Base-by-base conservation (phyloP, 345 rosid genomes). In the Citrus reticulata region DNA sequence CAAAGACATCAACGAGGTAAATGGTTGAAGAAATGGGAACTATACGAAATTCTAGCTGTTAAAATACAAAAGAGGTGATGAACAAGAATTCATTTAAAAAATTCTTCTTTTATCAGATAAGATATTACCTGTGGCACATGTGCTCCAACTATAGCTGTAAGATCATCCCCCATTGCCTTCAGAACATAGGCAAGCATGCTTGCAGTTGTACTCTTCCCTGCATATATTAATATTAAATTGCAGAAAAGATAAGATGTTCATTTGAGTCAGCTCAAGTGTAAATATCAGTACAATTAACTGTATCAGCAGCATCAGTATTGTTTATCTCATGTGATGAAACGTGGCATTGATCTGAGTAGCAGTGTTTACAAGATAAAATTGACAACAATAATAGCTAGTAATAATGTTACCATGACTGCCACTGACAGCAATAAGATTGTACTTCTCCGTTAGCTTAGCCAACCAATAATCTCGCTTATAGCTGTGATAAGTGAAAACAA, bases 141-240 rank as follows among this genome's bases (percentile, higher is more conserved):
- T 7, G 86, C 84, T 73, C 88, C 88, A 55, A 85, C 55, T 57
- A 83, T 65, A 76, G 84, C 88, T 24, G 75, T 78, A n/a, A 83
- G 76, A 76, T 83, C 81, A 78, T 83, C 79, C 63, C 83, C 83
- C 72, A 83, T 78, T 76, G 77, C 77, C 64, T 83, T 78, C 75
- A 83, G 74, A 77, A 78, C 84, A 83, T 83, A 85, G 54, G 84
- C 84, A 68, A 83, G 84, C 83, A 80, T 81, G 79, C 79, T 70
- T 70, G 83, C 68, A 1, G 86, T 81, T 40, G 84, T 85, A 76
- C 84, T 85, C 83, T 85, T 85, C 77, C 88, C 86, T 83, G 71
- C 51, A 49, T 13, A 72, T 40, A 27, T 54, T 29, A 6, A 25
- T 37, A 24, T 20, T 37, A 51, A 30, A 42, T 74, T 22, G 65